Conservation (phyloP, 2,329 filamentous ascomycete species). For the Colletotrichum spinosum region DNA sequence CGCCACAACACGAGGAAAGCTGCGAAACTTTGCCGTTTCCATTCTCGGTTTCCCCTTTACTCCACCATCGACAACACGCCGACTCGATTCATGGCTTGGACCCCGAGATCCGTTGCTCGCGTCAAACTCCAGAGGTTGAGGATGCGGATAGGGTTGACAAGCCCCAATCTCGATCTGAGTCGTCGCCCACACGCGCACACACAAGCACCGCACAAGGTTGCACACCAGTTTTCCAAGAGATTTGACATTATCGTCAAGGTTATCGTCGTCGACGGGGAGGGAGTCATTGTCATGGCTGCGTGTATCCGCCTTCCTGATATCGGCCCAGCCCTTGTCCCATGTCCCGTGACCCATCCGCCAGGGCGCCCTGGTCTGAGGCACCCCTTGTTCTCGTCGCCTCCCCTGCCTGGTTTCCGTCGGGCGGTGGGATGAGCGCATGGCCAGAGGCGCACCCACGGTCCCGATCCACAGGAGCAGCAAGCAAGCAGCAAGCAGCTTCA, state of each 20-base stretch:
- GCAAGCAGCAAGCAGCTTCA: neutral
- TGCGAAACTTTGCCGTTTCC: constrained; percentile 29
- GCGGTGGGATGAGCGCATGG: no score
- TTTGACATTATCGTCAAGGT: neutral
- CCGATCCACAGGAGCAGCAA: constrained; percentile 18
- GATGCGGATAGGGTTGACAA: constrained; percentile 22
- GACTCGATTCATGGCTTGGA: constrained; percentile 21
- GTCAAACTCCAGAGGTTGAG: neutral
- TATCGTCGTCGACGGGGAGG: constrained; percentile 2
- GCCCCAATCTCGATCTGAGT: constrained; percentile 28
- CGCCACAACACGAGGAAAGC: neutral
- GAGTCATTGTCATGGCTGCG: neutral
- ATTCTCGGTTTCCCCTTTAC: constrained; percentile 18
- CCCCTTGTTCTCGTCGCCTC: neutral
- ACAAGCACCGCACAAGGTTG: neutral
- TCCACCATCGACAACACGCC: constrained; percentile 31
- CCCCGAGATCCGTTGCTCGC: neutral
- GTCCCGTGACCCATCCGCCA: constrained; percentile 17
- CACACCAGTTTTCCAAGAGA: neutral
- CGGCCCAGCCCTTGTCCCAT: constrained; percentile 1
- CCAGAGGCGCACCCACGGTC: constrained; percentile 2
- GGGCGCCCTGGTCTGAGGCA: neutral
- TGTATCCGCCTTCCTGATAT: constrained; percentile 13
- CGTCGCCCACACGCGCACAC: neutral
- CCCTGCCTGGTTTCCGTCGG: neutral